phyloP scores from a whole-genome alignment of 2,329 filamentous ascomycete species.

The Exophiala alcalophila region DNA sequence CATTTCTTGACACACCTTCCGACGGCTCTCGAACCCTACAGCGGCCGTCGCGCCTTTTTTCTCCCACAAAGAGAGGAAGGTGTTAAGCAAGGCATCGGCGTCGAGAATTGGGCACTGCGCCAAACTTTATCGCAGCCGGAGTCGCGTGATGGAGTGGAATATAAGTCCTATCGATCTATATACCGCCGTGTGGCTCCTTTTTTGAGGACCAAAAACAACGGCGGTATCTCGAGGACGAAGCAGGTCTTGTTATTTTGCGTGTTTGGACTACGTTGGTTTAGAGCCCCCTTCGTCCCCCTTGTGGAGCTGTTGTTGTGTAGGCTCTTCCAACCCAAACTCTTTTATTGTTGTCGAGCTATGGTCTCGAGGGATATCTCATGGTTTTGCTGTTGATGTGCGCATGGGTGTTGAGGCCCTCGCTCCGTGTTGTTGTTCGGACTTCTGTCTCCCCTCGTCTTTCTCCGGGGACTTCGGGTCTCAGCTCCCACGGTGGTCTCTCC shows the following conservation, averaged over 20 bases:
- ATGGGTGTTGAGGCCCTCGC: slow-evolving; percentile 27
- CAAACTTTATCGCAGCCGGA: slow-evolving; percentile 29
- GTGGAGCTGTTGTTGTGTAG: slow-evolving; percentile 17
- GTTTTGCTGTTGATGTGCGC: slow-evolving; percentile 22
- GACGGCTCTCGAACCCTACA: slow-evolving; percentile 23
- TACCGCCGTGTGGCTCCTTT: slow-evolving; percentile 8
- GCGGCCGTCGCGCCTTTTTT: slow-evolving; percentile 23
- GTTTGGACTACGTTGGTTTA: slow-evolving; percentile 19
- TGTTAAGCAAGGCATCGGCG: slow-evolving; percentile 25
- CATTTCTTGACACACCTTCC: slow-evolving; percentile 24
- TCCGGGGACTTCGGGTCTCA: slow-evolving; percentile 11
- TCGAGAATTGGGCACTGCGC: slow-evolving; percentile 21
- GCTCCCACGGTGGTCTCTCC: slow-evolving; percentile 17
- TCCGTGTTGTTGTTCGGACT: slow-evolving; percentile 10
- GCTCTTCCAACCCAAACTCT: slow-evolving; percentile 16
- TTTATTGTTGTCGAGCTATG: slow-evolving; percentile 25
- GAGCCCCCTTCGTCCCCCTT: slow-evolving; percentile 20
- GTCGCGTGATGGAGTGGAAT: slow-evolving; percentile 34
- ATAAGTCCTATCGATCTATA: slow-evolving; percentile 31
- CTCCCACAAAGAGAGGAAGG: slow-evolving; percentile 1
- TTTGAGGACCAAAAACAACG: neutral
- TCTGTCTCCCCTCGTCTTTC: slow-evolving; percentile 4
- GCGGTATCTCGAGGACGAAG: slow-evolving; percentile 32
- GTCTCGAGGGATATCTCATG: slow-evolving; percentile 28
- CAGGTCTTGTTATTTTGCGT: slow-evolving; percentile 23